These are phyloP conservation scores for Cytospora mali DNA, from an alignment of 2,329 filamentous ascomycete genomes.

Conservation along the genomic window DNA sequence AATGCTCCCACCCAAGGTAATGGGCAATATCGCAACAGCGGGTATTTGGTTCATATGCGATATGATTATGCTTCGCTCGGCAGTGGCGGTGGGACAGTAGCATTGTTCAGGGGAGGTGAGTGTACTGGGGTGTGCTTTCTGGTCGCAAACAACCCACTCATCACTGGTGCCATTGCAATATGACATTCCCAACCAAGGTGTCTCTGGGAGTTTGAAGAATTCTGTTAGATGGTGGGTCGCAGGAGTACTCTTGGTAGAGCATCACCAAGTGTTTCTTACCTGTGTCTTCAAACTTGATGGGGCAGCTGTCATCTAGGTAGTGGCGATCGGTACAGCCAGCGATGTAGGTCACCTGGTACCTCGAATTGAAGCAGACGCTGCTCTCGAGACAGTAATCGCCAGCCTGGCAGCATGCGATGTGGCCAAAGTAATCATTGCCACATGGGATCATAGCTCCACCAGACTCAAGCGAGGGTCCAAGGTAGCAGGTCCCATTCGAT, in stretches of 20 bases:
- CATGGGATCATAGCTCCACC: slow-evolving; percentile 37
- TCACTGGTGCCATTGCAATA: slow-evolving; percentile 40
- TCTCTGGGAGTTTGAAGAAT: background rate
- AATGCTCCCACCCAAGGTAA: slow-evolving; percentile 33
- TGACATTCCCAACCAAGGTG: slow-evolving; percentile 39
- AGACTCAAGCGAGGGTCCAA: slow-evolving; percentile 25
- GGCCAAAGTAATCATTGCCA: slow-evolving; percentile 38
- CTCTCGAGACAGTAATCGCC: slow-evolving; percentile 39
- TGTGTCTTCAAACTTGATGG: slow-evolving; percentile 35
- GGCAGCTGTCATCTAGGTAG: slow-evolving; percentile 39
- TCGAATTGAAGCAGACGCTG: slow-evolving; percentile 31
- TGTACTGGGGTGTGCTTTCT: slow-evolving; percentile 31
- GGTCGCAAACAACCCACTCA: slow-evolving; percentile 39
- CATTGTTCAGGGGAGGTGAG: slow-evolving; percentile 34
- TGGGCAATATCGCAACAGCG: slow-evolving; percentile 36
- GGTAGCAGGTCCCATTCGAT: slow-evolving; percentile 41
- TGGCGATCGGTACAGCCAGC: slow-evolving; percentile 41
- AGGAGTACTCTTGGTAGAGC: too few species aligned
- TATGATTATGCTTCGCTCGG: slow-evolving; percentile 34
- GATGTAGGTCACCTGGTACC: slow-evolving; percentile 38
- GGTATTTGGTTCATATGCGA: slow-evolving; percentile 32
- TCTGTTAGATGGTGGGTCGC: slow-evolving; percentile 14
- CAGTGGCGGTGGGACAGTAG: slow-evolving; percentile 35
- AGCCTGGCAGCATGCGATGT: slow-evolving; percentile 38
- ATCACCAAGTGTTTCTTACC: slow-evolving; percentile 4